Base-by-base conservation (phyloP, 129 eudicot genomes). In the Flaveria sonorensis region DNA sequence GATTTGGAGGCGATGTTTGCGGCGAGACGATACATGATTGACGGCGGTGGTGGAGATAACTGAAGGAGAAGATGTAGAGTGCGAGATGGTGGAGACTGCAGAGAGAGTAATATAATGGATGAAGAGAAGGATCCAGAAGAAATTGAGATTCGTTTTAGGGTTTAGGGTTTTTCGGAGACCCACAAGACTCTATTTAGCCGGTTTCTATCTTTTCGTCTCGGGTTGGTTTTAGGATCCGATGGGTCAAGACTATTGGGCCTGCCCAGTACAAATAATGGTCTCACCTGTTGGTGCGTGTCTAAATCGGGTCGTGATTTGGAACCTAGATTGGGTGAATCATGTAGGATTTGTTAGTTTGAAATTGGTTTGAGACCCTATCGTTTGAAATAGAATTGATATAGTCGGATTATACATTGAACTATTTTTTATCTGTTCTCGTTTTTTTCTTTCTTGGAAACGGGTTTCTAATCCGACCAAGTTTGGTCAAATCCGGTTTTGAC, bases 11-110 rank as follows among this genome's bases (percentile, higher is more conserved):
- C 90, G 57, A 88, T 86, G 36, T 39, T 83, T 69, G 79, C 87
- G 51, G 90, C 93, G 45, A 84, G 81, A 48, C 93, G 93, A 62
- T 81, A 86, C 93, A 88, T 88, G 74, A 18, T 53, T 28, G 68
- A 62, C 68, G 68, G 68, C 43, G 68, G 12, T 26, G 36, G 18
- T 63, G 43, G 10, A 0, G 20, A 63, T 10, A 0, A 63, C 0
- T 61, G 68, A 14, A 61, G 6, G 66, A 56, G 62, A 2, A 20
- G 19, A 21, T 60, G 39, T 13, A 15, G 42, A 5, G 20, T 32
- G 23, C 62, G 70, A 46, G 26, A 75, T 76, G 74, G 72, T 15
- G 16, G 18, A 61, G 67, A 61, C 65, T 59, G 15, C 32, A 59
- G 68, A 63, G 20, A 26, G 21, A 63, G 12, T 30, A 28, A 28